Conservation (phyloP, 176 grass and related monocot species). For the Elymus sibiricus region DNA sequence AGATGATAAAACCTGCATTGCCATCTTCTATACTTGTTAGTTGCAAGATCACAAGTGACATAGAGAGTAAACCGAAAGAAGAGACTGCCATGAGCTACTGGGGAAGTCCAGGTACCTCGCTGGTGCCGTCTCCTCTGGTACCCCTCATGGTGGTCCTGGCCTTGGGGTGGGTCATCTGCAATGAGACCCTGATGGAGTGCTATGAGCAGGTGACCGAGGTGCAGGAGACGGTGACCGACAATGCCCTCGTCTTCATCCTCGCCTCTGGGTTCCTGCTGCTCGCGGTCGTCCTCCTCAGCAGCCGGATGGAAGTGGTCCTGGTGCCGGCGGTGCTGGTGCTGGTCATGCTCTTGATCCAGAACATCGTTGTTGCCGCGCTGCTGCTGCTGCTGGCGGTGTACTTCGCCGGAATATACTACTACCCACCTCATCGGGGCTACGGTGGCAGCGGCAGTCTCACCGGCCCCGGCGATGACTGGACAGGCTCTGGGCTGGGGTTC, state of each 20-base stretch:
- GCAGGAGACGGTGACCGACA: constrained; percentile 30
- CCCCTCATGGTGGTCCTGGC: constrained; percentile 56
- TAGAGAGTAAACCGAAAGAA: neutral
- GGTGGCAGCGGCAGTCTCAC: neutral
- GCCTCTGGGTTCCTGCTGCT: constrained; percentile 24
- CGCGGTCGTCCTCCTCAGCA: constrained; percentile 22
- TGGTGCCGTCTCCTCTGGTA: constrained; percentile 67
- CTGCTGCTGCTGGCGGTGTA: constrained; percentile 44
- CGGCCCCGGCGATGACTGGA: neutral
- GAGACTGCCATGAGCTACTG: constrained; percentile 45
- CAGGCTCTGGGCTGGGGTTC: constrained; percentile 34
- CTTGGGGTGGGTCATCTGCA: constrained; percentile 52
- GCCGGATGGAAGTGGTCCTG: constrained; percentile 46
- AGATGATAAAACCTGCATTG: constrained; percentile 1
- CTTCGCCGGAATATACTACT: constrained; percentile 50
- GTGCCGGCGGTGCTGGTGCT: constrained; percentile 45
- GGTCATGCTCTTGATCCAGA: constrained; percentile 50
- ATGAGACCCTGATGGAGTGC: constrained; percentile 41
- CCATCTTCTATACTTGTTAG: neutral
- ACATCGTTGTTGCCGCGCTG: constrained; percentile 34
- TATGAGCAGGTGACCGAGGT: constrained; percentile 40
- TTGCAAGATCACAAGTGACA: neutral
- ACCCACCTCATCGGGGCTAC: constrained; percentile 19
- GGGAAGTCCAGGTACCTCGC: constrained; percentile 5
- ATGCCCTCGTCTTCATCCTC: constrained; percentile 29